These are phyloP conservation scores for Curvularia verruculosa DNA, from an alignment of 2,329 filamentous ascomycete species.

Conservation along the genomic window DNA sequence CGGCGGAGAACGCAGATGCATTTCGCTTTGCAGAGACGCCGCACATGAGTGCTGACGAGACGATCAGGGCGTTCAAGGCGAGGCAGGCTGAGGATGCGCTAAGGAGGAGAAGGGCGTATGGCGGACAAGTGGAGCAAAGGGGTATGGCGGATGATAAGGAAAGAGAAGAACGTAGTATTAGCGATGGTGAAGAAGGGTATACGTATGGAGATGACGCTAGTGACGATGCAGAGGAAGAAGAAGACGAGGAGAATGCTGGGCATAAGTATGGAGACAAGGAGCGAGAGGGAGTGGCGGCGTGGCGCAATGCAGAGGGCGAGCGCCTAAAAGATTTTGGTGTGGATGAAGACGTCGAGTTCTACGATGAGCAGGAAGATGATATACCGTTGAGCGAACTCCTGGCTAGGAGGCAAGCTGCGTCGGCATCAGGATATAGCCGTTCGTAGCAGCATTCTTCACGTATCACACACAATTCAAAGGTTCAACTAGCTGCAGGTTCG, in stretches of 20 bases:
- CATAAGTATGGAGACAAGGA: conserved; percentile 22
- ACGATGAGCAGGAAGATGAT: conserved; percentile 68
- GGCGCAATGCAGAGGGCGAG: conserved; percentile 79
- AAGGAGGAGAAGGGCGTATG: conserved; percentile 50
- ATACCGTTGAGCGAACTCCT: conserved; percentile 73
- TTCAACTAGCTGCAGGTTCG: not conserved
- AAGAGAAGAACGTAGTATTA: not conserved
- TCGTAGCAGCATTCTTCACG: not conserved
- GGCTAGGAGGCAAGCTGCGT: conserved; percentile 27
- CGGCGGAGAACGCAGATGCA: conserved; percentile 29
- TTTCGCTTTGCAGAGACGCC: conserved; percentile 49
- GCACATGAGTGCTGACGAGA: conserved; percentile 48
- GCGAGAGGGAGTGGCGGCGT: conserved; percentile 62
- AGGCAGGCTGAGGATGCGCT: conserved; percentile 61
- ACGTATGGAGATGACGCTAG: conserved; percentile 32
- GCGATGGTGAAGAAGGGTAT: conserved; percentile 22
- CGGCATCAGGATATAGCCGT: conserved; percentile 6
- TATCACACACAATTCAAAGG: not conserved
- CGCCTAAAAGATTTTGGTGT: conserved; percentile 77
- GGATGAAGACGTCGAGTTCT: conserved; percentile 75
- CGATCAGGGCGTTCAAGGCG: conserved; percentile 60
- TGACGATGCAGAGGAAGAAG: conserved; percentile 20
- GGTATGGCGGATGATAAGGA: conserved; percentile 8
- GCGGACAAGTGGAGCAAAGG: conserved; percentile 48
- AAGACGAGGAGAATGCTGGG: conserved; percentile 16